Evolutionary conservation across 306 rosid species (phyloP).

Genomic region (Cicer judaicum): DNA sequence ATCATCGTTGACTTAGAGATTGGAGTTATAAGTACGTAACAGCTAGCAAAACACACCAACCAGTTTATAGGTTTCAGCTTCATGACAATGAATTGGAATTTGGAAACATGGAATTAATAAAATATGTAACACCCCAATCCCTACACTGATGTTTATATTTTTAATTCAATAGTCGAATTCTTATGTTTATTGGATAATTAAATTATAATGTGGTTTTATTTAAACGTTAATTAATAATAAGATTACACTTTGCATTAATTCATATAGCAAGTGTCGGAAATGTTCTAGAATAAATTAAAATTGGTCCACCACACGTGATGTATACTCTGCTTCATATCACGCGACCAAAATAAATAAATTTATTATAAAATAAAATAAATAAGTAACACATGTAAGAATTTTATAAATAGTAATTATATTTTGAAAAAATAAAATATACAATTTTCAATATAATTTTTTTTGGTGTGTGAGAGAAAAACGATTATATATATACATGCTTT

Average conservation of each 20-base stretch:
- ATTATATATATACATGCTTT: too few relatives aligned
- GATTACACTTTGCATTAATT: conserved; percentile 9
- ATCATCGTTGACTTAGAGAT: conserved; percentile 36
- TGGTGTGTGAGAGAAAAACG: too few relatives aligned
- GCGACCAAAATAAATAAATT: neutral
- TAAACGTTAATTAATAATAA: neutral
- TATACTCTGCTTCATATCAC: conserved; percentile 26
- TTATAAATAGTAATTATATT: too few relatives aligned
- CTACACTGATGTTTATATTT: conserved; percentile 15
- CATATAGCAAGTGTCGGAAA: conserved; percentile 13
- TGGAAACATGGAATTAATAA: conserved; percentile 40
- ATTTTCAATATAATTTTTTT: too few relatives aligned
- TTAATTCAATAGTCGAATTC: conserved; percentile 34
- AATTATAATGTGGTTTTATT: conserved; percentile 7
- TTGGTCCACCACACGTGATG: conserved; percentile 52
- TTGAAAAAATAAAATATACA: too few relatives aligned
- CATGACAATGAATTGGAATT: conserved; percentile 35
- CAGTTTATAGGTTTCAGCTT: conserved; percentile 26
- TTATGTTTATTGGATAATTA: conserved; percentile 48
- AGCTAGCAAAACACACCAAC: conserved; percentile 40
- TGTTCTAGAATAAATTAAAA: conserved; percentile 4
- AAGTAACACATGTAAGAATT: too few relatives aligned
- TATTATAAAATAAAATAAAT: too few relatives aligned
- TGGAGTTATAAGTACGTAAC: conserved; percentile 31
- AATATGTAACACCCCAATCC: neutral